These are phyloP conservation scores for Quercus dentata DNA, from an alignment of 306 rosid species.

Conservation along the genomic window DNA sequence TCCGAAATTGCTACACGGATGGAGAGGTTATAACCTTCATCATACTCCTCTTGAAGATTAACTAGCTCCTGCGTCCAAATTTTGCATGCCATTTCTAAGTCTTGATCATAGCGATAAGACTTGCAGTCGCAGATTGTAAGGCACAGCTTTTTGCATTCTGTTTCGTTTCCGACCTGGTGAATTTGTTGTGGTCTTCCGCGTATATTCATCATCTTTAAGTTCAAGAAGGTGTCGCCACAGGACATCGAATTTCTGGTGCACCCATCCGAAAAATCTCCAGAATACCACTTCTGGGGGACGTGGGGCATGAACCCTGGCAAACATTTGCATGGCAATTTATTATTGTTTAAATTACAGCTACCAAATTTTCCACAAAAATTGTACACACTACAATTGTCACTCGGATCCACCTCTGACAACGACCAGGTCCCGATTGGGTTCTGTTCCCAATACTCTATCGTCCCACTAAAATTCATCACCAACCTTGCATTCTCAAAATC, in stretches of 20 bases:
- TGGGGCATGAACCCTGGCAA: constrained; percentile 12
- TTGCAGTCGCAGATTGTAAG: not conserved
- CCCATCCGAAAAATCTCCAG: not conserved
- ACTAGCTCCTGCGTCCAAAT: constrained; percentile 21
- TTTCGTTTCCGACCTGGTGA: not conserved
- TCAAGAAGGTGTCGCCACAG: constrained; percentile 5
- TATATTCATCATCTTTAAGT: constrained; percentile 7
- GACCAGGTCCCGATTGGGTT: not conserved
- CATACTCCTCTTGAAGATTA: constrained; percentile 23
- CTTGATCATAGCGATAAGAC: constrained; percentile 10
- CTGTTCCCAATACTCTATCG: not conserved
- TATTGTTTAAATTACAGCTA: constrained; percentile 3
- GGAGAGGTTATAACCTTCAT: not conserved
- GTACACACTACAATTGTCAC: not conserved
- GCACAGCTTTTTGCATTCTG: constrained; percentile 25
- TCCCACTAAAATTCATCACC: constrained; percentile 19
- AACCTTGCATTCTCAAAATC: not conserved
- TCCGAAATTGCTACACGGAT: constrained; percentile 16
- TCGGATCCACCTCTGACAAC: not conserved
- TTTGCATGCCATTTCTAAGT: not conserved
- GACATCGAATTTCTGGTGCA: not conserved
- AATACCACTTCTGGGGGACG: not conserved
- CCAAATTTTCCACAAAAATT: constrained; percentile 5
- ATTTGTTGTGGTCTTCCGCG: too few species aligned
- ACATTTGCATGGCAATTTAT: not conserved